phyloP scores from a whole-genome alignment of 768 basidiomycete genomes.

The Lyophyllum shimeji region DNA sequence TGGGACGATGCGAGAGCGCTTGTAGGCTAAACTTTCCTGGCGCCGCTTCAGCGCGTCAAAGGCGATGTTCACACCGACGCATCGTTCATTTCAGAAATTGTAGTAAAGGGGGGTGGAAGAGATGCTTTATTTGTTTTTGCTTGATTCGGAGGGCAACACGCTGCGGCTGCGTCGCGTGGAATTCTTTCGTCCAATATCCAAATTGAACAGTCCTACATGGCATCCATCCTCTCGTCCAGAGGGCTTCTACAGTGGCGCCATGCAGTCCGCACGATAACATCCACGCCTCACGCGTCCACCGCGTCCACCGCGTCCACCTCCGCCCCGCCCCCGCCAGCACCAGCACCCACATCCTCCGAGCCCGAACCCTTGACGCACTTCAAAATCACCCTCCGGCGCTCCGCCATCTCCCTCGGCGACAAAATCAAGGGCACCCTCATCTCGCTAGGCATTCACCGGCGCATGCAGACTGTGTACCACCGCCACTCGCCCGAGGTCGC shows the following conservation, averaged over 20 bases:
- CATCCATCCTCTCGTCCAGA: conserved; percentile 14
- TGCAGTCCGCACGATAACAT: conserved; percentile 13
- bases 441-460: conserved; percentile 81
- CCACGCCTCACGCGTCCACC: neutral
- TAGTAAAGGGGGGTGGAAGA: too few species aligned
- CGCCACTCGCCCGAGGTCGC: conserved; percentile 70
- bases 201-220: conserved; percentile 7
- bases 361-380: conserved; percentile 62
- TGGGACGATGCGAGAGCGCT: too few species aligned
- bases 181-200: neutral
- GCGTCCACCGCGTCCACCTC: neutral
- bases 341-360: neutral
- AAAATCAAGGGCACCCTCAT: conserved; percentile 71
- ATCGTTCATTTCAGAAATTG: too few species aligned
- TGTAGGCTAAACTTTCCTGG: too few species aligned
- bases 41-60: too few species aligned
- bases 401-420: conserved; percentile 79
- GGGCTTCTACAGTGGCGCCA: conserved; percentile 11
- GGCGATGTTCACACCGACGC: neutral
- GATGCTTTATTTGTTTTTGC: neutral
- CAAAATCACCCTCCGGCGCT: conserved; percentile 87
- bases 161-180: neutral
- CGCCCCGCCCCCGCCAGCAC: neutral
- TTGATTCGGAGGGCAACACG: neutral
- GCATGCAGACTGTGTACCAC: conserved; percentile 85